A percentile compares a stretch with the other conserved stretches of the same genome.
Conservation (phyloP, 1,284 basidiomycete genomes). For the Anthracocystis setariae region DNA sequence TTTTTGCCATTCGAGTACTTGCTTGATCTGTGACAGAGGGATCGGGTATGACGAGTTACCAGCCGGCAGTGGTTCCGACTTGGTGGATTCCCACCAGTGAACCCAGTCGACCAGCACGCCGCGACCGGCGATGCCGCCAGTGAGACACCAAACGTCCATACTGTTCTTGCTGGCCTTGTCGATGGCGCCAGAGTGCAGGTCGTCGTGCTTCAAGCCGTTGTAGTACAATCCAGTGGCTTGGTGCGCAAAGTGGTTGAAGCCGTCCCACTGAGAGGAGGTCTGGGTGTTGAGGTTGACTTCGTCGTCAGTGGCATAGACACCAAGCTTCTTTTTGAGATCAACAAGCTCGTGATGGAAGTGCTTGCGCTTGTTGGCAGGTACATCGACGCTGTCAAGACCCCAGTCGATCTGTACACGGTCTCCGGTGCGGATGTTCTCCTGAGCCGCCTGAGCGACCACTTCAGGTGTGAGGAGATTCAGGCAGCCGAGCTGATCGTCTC, state of each 20-base stretch:
- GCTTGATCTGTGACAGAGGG: constrained; percentile 33
- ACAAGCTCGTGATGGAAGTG: constrained; percentile 31
- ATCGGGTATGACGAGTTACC: constrained; percentile 35
- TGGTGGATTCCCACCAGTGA: constrained; percentile 46
- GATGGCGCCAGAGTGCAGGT: constrained; percentile 28
- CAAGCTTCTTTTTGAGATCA: constrained; percentile 38
- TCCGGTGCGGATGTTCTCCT: constrained; percentile 42
- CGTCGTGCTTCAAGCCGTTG: constrained; percentile 35
- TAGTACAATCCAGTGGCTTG: constrained; percentile 33
- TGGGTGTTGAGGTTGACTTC: constrained; percentile 49
- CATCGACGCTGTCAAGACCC: constrained; percentile 47
- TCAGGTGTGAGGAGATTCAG: constrained; percentile 39
- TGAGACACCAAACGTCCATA: constrained; percentile 41
- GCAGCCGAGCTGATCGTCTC: constrained; percentile 32
- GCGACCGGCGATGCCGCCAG: constrained; percentile 35
- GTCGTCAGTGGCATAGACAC: constrained; percentile 47
- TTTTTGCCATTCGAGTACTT: constrained; percentile 32
- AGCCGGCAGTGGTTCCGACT: constrained; percentile 22
- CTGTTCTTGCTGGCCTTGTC: constrained; percentile 28
- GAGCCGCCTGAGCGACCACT: constrained; percentile 23
- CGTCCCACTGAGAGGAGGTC: constrained; percentile 46
- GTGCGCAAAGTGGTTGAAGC: constrained; percentile 47
- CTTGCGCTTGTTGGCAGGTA: constrained; percentile 29
- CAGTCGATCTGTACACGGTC: constrained; percentile 45
- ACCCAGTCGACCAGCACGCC: constrained; percentile 49